phyloP scores from a whole-genome alignment of 345 rosid species.

The Eutrema heterophyllum region DNA sequence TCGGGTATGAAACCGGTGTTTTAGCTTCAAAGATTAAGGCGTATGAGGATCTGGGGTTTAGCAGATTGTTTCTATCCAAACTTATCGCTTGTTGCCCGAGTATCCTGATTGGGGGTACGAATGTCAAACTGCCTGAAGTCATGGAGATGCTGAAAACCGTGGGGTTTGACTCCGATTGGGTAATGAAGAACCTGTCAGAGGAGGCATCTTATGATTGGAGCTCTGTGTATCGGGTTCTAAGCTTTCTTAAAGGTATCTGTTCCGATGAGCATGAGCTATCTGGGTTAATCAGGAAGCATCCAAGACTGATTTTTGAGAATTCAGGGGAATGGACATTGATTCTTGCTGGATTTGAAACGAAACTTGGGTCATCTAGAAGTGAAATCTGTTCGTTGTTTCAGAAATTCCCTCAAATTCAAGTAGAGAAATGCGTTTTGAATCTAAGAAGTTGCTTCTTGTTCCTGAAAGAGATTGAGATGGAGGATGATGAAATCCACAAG shows the following conservation, averaged over 20 bases:
- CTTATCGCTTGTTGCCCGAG: constrained; percentile 48
- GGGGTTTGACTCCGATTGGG: constrained; percentile 46
- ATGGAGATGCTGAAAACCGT: constrained; percentile 43
- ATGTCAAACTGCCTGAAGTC: constrained; percentile 42
- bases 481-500: constrained; percentile 40
- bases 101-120: constrained; percentile 47
- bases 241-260: constrained; percentile 38
- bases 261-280: constrained; percentile 37
- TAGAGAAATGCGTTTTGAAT: constrained; percentile 47
- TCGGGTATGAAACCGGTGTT: constrained; percentile 45
- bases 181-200: constrained; percentile 45
- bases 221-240: constrained; percentile 40
- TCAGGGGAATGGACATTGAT: constrained; percentile 47
- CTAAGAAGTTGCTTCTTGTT: constrained; percentile 48
- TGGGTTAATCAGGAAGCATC: constrained; percentile 46
- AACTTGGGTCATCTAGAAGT: constrained; percentile 47
- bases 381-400: constrained; percentile 43
- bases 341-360: constrained; percentile 47
- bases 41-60: constrained; percentile 60
- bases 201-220: constrained; percentile 52
- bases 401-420: constrained; percentile 46
- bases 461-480: constrained; percentile 59
- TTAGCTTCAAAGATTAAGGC: constrained; percentile 55
- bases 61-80: constrained; percentile 37
- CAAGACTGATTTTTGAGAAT: constrained; percentile 51